Percentiles rank a stretch among this genome's conserved stretches.
Conservation (phyloP, 2,329 filamentous ascomycete species). For the Stenocarpella maydis region DNA sequence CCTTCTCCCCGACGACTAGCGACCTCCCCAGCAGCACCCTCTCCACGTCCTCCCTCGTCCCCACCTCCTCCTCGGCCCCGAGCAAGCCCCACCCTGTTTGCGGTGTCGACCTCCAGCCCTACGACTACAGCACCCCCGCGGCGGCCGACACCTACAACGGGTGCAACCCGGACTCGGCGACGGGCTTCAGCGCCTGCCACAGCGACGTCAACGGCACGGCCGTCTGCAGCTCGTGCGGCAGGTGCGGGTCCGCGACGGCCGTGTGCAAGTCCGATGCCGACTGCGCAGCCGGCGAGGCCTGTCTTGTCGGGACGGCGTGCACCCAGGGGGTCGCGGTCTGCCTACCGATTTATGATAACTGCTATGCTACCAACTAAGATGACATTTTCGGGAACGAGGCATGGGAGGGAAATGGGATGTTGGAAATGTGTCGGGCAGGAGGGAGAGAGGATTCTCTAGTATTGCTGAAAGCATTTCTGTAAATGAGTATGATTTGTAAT, state of each 20-base stretch:
- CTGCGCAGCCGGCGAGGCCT: conserved; percentile 17
- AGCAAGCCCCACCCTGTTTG: neutral
- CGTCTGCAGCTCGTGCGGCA: conserved; percentile 27
- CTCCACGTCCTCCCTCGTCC: neutral
- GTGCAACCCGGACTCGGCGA: conserved; percentile 24
- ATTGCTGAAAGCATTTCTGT: neutral
- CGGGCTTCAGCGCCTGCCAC: conserved; percentile 25
- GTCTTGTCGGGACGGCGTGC: conserved; percentile 5
- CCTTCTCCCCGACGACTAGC: neutral
- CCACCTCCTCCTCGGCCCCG: neutral
- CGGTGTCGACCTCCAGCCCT: conserved; percentile 15
- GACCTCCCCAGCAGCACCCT: neutral
- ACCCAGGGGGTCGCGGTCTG: neutral
- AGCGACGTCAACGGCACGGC: neutral
- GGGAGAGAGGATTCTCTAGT: neutral
- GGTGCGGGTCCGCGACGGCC: conserved; percentile 20
- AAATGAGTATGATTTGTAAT: conserved; percentile 14
- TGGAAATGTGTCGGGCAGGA: neutral
- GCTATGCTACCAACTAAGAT: conserved; percentile 1
- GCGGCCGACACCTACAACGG: conserved; percentile 24
- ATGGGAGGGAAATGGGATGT: no score
- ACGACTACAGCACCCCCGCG: neutral
- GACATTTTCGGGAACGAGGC: neutral
- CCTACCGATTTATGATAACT: conserved; percentile 26
- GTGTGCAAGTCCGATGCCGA: conserved; percentile 20